Base-by-base conservation (phyloP, 129 eudicot species). In the Mikania micrantha region DNA sequence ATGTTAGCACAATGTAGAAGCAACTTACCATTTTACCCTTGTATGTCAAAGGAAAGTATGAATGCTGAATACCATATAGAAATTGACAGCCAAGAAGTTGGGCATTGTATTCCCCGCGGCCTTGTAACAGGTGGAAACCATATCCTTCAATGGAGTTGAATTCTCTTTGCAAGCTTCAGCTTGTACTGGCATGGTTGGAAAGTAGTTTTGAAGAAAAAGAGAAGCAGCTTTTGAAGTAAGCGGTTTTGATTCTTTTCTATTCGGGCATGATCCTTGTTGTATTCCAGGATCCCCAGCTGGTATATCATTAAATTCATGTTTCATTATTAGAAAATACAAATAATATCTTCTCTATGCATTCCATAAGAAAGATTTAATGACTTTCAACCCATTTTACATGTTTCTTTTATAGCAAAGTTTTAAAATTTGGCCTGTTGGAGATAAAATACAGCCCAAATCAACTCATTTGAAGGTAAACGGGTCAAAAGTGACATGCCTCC, bases 241-340 rank as follows among this genome's bases (percentile, higher is more conserved):
- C 5, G 85, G 79, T 80, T 87, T 89, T 48, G 99, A 94, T 76
- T 94, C 99, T 84, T 83, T 94, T 56, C 99, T 83, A 54, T 87
- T 87, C 13, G 80, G 81, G 72, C 99, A 94, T 9, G 97, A 94
- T 8, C 95, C 93, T 72, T 77, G 85, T 44, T 72, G 78, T 74
- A 94, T 71, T 34, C 99, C 99, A 31, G 86, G 86, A 77, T 94
- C 97, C 54, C 99, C 99, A 67, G 99, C 99, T 94, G 86, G 70
- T 83, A 82, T 66, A 10, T 67, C 77, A 78, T 59, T 38, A 68
- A 12, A 27, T 56, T 17, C 58, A 58, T 40, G 34, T 38, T 48
- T 31, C 35, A 62, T 31, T 4, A 60, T 29, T 31, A n/a, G 20
- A 31, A 34, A 31, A 50, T 12, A 29, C n/a, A 10, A 32, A 35